phyloP scores from a whole-genome alignment of 176 grass and related monocot genomes.

The Stipa capillata region DNA sequence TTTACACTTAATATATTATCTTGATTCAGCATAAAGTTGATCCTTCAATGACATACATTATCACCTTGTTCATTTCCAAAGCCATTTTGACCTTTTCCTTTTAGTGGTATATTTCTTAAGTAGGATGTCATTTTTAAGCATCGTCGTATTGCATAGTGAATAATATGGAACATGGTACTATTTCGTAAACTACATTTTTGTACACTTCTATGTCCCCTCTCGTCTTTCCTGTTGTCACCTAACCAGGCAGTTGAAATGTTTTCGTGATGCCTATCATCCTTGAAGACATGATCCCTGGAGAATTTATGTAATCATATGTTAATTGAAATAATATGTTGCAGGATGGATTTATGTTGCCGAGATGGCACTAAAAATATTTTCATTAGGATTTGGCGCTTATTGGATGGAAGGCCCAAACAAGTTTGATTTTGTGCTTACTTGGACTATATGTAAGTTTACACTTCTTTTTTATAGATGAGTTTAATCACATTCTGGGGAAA shows the following conservation, averaged over 20 bases:
- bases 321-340: slow-evolving; percentile 35
- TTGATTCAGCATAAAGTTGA: neutral
- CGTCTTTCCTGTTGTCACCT: slow-evolving; percentile 8
- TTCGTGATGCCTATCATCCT: slow-evolving; percentile 8
- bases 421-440: slow-evolving; percentile 96
- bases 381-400: slow-evolving; percentile 78
- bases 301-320: slow-evolving; percentile 1
- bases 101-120: neutral
- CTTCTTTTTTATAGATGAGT: neutral
- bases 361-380: slow-evolving; percentile 98
- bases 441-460: slow-evolving; percentile 77
- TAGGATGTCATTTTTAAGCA: neutral
- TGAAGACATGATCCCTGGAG: neutral
- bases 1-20: neutral
- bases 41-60: neutral
- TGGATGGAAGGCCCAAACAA: slow-evolving; percentile 98
- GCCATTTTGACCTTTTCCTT: neutral
- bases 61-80: neutral
- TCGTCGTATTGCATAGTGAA: neutral
- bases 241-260: slow-evolving; percentile 17
- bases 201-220: neutral
- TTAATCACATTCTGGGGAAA: neutral
- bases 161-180: neutral
- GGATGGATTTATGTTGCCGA: slow-evolving; percentile 97
- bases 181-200: neutral